Evolutionary conservation across 768 basidiomycete species (phyloP), one percentile per base, ranked within the genome.

Genomic region (Tephrocybe rancida): DNA sequence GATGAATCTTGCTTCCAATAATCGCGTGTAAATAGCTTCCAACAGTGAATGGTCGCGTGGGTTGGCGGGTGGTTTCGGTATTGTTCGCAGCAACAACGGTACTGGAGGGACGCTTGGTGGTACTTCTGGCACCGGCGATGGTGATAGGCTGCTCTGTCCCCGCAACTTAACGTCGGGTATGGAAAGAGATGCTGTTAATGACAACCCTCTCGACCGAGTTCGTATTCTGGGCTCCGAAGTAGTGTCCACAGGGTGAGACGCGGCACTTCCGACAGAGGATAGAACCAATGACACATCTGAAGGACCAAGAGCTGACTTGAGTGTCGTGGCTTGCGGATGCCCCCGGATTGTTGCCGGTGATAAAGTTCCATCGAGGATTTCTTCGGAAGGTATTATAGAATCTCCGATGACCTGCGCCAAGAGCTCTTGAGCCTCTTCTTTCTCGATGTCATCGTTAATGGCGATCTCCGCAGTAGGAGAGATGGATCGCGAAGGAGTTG

Each of bases 21-120:
- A 85, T 57, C 85, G 83, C 18, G 71, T 76, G 70, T 88, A 90
- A 10, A 89, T 84, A 41, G 68, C 69, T 59, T 86, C 83, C 21
- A 91, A 71, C 11, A 87, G 57, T 0, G 79, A 76, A 61, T 90
- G 89, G 54, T 90, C 86, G 8, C 85, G 74, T 3, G 88, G 88
- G 62, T 90, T 82, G 3, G 62, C 56, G 0, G 82, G 78, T 3
- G 74, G 63, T 47, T 73, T 75, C 5, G 73, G 65, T 26, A 71
- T 52, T 5, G 73, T 70, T 27, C 70, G 63, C 29, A 76, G 61
- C 49, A 79, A 53, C 30, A 73, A 70, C 5, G 55, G 59, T 14
- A 55, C 44, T 27, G 52, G 48, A 4, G 52, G 54, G 2, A 44
- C 24, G 6, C 11, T 39, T 7, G 39, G 25, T 26, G 39, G 13